These are phyloP conservation scores for Trichoderma orchidacearum DNA, from an alignment of 495 filamentous ascomycete species.

Conservation along the genomic window DNA sequence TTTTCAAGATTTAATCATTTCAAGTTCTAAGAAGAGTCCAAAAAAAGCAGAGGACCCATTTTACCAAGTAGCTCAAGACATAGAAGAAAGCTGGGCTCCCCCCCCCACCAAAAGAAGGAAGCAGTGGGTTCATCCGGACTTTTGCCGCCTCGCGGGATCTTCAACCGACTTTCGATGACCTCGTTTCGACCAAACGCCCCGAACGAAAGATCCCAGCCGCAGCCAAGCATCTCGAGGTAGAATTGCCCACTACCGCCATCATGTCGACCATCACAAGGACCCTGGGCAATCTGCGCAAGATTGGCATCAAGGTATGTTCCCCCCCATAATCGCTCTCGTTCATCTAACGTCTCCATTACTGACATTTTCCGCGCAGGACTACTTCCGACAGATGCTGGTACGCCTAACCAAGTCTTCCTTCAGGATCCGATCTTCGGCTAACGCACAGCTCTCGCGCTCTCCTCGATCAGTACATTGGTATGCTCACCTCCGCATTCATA, in stretches of 20 bases:
- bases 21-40: not conserved
- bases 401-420: conserved; percentile 9
- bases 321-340: not conserved
- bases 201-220: not conserved
- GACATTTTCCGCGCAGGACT: conserved; percentile 45
- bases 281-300: conserved; percentile 67
- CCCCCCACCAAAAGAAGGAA: not conserved
- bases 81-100: no score
- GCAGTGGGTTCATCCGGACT: not conserved
- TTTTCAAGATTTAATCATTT: not conserved
- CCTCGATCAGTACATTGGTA: conserved; percentile 52
- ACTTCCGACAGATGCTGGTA: conserved; percentile 87
- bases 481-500: conserved; percentile 7
- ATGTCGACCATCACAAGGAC: conserved; percentile 93
- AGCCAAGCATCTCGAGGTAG: not conserved
- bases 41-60: not conserved
- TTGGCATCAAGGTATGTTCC: conserved; percentile 65
- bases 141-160: conserved; percentile 1
- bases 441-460: conserved; percentile 11
- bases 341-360: conserved; percentile 1
- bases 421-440: conserved; percentile 8
- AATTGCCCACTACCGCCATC: conserved; percentile 28
- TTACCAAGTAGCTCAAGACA: not conserved
- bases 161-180: not conserved
- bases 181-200: not conserved